These are phyloP conservation scores for Phyllosticta citribraziliensis DNA, from an alignment of 2,329 filamentous ascomycete genomes.

Conservation along the genomic window DNA sequence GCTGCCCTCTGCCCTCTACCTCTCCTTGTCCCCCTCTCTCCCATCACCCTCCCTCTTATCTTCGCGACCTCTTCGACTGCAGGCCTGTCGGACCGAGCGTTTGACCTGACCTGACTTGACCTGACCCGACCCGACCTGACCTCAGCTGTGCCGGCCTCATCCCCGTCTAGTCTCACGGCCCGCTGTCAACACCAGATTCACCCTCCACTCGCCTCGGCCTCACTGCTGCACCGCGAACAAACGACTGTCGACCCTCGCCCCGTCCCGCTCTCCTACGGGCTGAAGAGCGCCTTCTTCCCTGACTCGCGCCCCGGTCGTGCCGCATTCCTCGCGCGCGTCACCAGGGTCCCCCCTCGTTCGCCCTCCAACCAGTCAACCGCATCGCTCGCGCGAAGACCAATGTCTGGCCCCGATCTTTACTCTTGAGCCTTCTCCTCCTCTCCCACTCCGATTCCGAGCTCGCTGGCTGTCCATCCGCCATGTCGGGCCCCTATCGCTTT, in stretches of 20 bases:
- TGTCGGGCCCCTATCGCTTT: slow-evolving; percentile 10
- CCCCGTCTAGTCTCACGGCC: background rate
- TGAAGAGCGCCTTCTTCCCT: background rate
- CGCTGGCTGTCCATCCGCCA: background rate
- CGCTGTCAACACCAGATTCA: background rate
- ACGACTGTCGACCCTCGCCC: background rate
- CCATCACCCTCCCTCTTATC: background rate
- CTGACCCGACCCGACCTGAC: too few species aligned
- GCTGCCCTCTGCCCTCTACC: background rate
- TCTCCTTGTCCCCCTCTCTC: background rate
- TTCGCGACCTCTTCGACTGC: background rate
- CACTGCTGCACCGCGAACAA: background rate
- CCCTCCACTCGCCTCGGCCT: background rate
- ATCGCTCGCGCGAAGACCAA: background rate
- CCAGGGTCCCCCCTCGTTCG: background rate
- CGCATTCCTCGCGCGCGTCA: background rate
- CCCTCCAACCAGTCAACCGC: background rate
- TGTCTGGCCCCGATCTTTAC: background rate
- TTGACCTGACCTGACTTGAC: background rate
- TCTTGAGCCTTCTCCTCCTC: background rate
- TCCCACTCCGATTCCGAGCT: background rate
- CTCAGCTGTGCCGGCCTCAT: background rate
- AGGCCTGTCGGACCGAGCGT: background rate
- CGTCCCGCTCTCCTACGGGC: background rate
- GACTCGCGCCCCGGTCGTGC: background rate